Evolutionary conservation across 768 basidiomycete genomes (phyloP), one percentile per base, ranked within the genome.

Genomic region (Mycena leptocephala): DNA sequence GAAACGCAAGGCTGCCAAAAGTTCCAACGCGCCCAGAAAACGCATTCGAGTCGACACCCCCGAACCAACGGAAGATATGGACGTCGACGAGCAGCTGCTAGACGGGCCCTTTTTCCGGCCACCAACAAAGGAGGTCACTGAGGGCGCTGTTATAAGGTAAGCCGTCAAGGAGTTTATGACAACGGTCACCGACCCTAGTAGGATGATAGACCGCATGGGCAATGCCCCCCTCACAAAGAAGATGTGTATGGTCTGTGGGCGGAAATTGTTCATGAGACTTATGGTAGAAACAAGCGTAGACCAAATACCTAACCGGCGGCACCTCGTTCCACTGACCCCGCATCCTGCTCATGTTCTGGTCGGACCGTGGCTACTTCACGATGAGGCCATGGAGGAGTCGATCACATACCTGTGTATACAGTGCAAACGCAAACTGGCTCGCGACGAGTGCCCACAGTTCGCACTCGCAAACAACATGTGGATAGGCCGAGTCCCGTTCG

Each of bases 401-500:
- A 10, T 0, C 22, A 46, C 56, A 28, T 70, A 70, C 16, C n/a
- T 78, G 0, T 82, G 80, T 35, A 0, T 58, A 0, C 46, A 79
- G n/a, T 81, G 80, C 65, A 18, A 37, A 6, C 0, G 8, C 2
- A 28, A 64, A 16, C 61, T 82, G 20, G 4, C 22, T 9, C 39
- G 41, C 33, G 58, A 68, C 30, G 14, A 55, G 18, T 65, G 41
- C 2, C 84, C 84, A 0, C 37, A 33, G 9, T 69, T 84, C 2
- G 71, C 84, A 0, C 81, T 89, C 0, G 85, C 84, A 0, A 89
- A 89, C 70, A 71, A 79, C 8, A 79, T 88, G 79, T 89, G 88
- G 88, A 78, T 89, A 26, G 87, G 87, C 0, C 51, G 78, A 0
- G 62, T 84, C 8, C 88, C 87, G 0, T 43, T 28, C 0, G 67